A percentile compares a stretch with the other conserved stretches of the same genome.
Conservation (phyloP, 1,139 yeast genomes). For the Hyphopichia khmerensis region DNA sequence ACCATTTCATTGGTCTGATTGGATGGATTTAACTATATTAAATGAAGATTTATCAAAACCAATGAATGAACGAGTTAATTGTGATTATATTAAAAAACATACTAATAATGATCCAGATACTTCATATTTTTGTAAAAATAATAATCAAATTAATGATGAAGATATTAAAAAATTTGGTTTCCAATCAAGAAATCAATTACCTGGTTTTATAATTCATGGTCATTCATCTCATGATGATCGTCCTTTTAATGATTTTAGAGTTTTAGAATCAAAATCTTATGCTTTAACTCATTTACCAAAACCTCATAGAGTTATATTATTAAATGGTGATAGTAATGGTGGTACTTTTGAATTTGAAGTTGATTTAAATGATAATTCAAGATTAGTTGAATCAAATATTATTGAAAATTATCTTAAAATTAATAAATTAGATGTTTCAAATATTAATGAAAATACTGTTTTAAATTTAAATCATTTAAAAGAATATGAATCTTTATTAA, state of each 20-base stretch:
- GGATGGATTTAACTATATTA: conserved; percentile 24
- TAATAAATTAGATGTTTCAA: conserved; percentile 9
- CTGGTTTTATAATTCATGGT: conserved; percentile 24
- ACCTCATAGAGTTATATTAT: conserved; percentile 30
- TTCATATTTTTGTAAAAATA: conserved; percentile 20
- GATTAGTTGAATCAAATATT: conserved; percentile 22
- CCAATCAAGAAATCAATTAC: conserved; percentile 21
- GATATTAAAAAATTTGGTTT: conserved; percentile 22
- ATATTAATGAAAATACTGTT: conserved; percentile 11
- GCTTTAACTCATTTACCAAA: conserved; percentile 28
- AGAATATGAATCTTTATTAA: conserved; percentile 17
- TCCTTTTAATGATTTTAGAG: conserved; percentile 26
- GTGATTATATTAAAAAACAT: conserved; percentile 19
- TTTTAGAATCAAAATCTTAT: conserved; percentile 28
- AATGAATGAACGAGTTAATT: conserved; percentile 17
- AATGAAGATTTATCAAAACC: conserved; percentile 19
- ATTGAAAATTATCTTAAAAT: conserved; percentile 17
- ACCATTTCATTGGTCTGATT: conserved; percentile 32
- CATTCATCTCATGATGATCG: conserved; percentile 29
- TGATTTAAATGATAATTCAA: conserved; percentile 15
- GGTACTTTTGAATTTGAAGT: conserved; percentile 36
- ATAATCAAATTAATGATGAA: conserved; percentile 17
- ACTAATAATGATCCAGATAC: conserved; percentile 21
- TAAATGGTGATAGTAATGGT: conserved; percentile 19
- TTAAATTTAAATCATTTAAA: conserved; percentile 19